A percentile compares a stretch with the other conserved stretches of the same genome.
phyloP scores from a whole-genome alignment of 306 rosid species.

The Casuarina equisetifolia region DNA sequence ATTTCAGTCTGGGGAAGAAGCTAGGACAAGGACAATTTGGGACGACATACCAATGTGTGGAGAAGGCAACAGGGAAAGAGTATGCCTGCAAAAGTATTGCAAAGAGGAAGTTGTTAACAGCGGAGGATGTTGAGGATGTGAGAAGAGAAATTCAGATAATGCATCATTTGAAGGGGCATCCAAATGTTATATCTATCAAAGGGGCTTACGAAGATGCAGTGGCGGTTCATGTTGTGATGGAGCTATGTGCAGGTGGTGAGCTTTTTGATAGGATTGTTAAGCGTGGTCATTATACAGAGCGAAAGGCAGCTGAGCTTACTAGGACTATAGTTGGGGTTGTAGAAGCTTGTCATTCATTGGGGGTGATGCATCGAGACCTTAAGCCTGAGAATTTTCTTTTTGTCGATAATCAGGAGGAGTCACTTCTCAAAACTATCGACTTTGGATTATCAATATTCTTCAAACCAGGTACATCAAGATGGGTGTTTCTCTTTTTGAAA shows the following conservation, averaged over 20 bases:
- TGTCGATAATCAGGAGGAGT: constrained; percentile 77
- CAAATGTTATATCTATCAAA: constrained; percentile 89
- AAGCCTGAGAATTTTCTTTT: constrained; percentile 98
- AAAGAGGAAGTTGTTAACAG: constrained; percentile 78
- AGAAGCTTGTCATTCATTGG: constrained; percentile 90
- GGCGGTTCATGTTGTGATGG: constrained; percentile 98
- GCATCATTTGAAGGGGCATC: constrained; percentile 94
- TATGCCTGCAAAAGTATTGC: constrained; percentile 95
- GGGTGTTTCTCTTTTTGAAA: constrained; percentile 2
- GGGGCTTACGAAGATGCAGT: constrained; percentile 93
- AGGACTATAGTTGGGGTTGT: constrained; percentile 96
- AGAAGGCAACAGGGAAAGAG: constrained; percentile 73
- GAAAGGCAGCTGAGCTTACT: constrained; percentile 90
- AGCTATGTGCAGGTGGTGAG: constrained; percentile 96
- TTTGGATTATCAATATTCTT: constrained; percentile 91
- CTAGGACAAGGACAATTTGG: constrained; percentile 98
- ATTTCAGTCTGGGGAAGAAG: constrained; percentile 68
- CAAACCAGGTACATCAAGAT: constrained; percentile 76
- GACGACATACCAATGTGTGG: constrained; percentile 71
- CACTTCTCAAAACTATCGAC: constrained; percentile 95
- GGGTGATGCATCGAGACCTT: constrained; percentile 97
- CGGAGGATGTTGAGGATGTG: constrained; percentile 96
- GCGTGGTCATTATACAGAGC: constrained; percentile 90
- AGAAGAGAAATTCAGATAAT: constrained; percentile 99
- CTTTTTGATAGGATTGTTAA: constrained; percentile 92